Conservation (phyloP, 768 basidiomycete species). For the Boletus sp. region DNA sequence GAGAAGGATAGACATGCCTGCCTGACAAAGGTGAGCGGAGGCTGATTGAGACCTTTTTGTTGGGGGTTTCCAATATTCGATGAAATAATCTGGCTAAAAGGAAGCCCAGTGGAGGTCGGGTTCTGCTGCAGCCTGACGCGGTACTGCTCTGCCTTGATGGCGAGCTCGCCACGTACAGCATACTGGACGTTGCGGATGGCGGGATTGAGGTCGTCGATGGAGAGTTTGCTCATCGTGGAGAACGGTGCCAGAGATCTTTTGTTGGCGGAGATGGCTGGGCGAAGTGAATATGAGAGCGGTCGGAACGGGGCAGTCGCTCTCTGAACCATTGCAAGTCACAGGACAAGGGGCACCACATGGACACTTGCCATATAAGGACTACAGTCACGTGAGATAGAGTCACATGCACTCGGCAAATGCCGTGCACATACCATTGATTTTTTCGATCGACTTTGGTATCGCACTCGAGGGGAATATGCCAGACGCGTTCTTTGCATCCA, state of each 20-base stretch:
- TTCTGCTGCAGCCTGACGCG: conserved; percentile 63
- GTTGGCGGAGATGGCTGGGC: not conserved
- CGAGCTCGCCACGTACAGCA: conserved; percentile 95
- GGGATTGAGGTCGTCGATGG: conserved; percentile 75
- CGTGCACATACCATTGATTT: conserved; percentile 13
- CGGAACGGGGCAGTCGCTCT: not conserved
- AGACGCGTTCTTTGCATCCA: conserved; percentile 75
- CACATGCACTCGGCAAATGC: conserved; percentile 19
- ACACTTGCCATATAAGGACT: not conserved
- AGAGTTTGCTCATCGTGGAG: conserved; percentile 53
- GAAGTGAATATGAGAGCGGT: not conserved
- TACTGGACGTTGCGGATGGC: conserved; percentile 87
- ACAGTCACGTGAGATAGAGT: not conserved
- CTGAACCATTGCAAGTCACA: not conserved
- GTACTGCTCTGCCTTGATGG: conserved; percentile 87
- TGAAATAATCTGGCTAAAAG: conserved; percentile 85
- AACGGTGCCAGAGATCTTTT: conserved; percentile 2
- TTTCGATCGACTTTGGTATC: conserved; percentile 11
- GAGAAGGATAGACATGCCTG: conserved; percentile 58
- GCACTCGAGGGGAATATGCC: conserved; percentile 48
- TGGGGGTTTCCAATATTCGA: conserved; percentile 99
- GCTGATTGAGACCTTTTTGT: conserved; percentile 90
- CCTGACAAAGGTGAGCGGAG: conserved; percentile 85
- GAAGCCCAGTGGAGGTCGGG: conserved; percentile 48
- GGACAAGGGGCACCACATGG: not conserved